Evolutionary conservation across 2,329 filamentous ascomycete genomes (phyloP).

Genomic region (Paramyrothecium sp.): DNA sequence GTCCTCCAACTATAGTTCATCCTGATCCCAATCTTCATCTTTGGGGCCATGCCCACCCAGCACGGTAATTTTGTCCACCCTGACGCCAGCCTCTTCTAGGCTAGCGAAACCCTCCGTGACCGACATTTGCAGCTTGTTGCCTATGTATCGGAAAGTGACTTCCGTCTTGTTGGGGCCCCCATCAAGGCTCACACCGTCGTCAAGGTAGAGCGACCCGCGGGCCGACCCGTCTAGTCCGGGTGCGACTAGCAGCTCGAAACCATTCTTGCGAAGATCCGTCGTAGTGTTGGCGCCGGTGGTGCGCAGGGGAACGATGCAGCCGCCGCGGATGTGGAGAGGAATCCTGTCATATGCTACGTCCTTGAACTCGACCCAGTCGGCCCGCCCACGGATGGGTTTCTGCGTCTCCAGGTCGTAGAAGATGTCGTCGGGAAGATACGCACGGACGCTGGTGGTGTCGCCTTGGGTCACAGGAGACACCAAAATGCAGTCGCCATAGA

Average conservation of each 20-base stretch:
- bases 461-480: constrained; percentile 43
- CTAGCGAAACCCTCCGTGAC: background rate
- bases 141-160: background rate
- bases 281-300: constrained; percentile 58
- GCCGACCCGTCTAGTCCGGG: constrained; percentile 62
- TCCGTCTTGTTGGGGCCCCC: background rate
- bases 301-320: constrained; percentile 60
- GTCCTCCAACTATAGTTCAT: background rate
- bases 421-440: constrained; percentile 44
- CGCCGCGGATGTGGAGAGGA: constrained; percentile 63
- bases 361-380: constrained; percentile 20
- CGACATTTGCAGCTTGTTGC: background rate
- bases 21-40: background rate
- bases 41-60: background rate
- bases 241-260: constrained; percentile 69
- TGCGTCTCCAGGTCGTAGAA: constrained; percentile 50
- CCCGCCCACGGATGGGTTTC: constrained; percentile 35
- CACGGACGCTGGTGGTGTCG: constrained; percentile 34
- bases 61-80: background rate
- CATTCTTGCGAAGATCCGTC: constrained; percentile 56
- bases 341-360: constrained; percentile 46
- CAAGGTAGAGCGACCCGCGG: constrained; percentile 65
- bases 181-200: constrained; percentile 65
- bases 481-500: constrained; percentile 42
- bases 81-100: background rate